Evolutionary conservation across 768 basidiomycete genomes (phyloP), one percentile per base, ranked within the genome.

Genomic region (Tricholoma terreum): DNA sequence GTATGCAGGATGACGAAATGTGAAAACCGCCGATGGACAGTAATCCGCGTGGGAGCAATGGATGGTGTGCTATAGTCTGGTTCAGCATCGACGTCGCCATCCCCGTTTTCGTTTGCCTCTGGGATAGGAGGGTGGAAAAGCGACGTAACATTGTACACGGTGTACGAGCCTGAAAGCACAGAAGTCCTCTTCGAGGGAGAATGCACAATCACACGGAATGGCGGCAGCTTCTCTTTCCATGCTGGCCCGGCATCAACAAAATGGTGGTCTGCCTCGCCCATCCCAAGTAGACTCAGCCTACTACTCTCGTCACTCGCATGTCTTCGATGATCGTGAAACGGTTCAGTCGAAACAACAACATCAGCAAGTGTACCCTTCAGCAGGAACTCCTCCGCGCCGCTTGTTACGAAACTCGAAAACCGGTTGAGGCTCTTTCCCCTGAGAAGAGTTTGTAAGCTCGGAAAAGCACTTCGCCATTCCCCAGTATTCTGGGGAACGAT

Each of bases 361-460:
- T 77, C 75, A 43, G 73, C 68, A 1, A 73, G 69, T 24, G 72
- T 75, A 4, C 91, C 91, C 50, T 86, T 82, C n/a, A 92, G 79
- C 7, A 92, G 80, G 74, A 85, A 93, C 52, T 86, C 86, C 68
- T 93, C 91, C 9, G 91, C 91, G 34, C 91, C 91, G 57, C 87
- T 90, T 6, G 88, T 90, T 12, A 93, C 90, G 68, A 92, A 93
- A 55, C 80, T 86, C 0, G 90, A 91, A 72, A 93, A 93, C n/a
- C 90, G 80, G 68, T 92, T 92, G 54, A 92, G 71, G 45, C 83
- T 84, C 70, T 86, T 91, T 9, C 90, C 89, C 30, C 89, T 85
- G 1, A 93, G 80, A 0, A 92, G 76, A 61, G 84, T 86, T 54
- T 83, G 82, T 8, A 90, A 87, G 68, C 82, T 89, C 1, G 89